These are phyloP conservation scores for Pythium utonaiense DNA, from an alignment of 352 stramenopile species.

Conservation along the genomic window DNA sequence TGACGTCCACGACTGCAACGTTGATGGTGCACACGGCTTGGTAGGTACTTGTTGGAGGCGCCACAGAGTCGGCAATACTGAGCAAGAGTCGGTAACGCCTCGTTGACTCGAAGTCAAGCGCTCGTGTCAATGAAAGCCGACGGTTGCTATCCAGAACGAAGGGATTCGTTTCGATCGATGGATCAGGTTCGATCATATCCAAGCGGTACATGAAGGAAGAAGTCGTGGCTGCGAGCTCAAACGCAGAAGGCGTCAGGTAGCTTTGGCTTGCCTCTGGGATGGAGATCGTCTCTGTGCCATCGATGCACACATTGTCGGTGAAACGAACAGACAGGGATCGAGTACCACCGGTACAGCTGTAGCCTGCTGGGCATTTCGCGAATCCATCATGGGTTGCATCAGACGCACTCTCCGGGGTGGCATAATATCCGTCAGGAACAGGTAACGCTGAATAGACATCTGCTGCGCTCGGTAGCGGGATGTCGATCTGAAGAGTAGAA, in stretches of 20 bases:
- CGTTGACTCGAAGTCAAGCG: constrained; percentile 32
- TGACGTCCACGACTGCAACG: constrained; percentile 45
- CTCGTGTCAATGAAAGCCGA: constrained; percentile 19
- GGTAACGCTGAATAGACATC: constrained; percentile 27
- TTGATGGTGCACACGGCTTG: constrained; percentile 32
- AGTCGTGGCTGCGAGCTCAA: constrained; percentile 27
- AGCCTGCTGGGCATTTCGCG: constrained; percentile 36
- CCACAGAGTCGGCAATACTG: constrained; percentile 22
- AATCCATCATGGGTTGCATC: constrained; percentile 30
- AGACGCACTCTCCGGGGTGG: constrained; percentile 33
- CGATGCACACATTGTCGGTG: constrained; percentile 29
- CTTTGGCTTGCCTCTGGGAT: constrained; percentile 31
- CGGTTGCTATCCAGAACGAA: constrained; percentile 20
- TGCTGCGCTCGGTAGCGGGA: constrained; percentile 30
- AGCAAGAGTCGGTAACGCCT: constrained; percentile 23
- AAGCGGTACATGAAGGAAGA: constrained; percentile 11
- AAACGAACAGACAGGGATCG: constrained; percentile 34
- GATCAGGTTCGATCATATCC: constrained; percentile 9
- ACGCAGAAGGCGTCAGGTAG: constrained; percentile 34
- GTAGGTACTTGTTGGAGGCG: constrained; percentile 10
- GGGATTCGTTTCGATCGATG: constrained; percentile 1
- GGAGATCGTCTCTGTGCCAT: constrained; percentile 30
- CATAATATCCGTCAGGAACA: constrained; percentile 49
- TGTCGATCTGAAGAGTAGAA: constrained; percentile 5
- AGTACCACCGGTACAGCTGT: constrained; percentile 32